Evolutionary conservation across 2,329 filamentous ascomycete genomes (phyloP).

Genomic region (Thielaviopsis musarum): DNA sequence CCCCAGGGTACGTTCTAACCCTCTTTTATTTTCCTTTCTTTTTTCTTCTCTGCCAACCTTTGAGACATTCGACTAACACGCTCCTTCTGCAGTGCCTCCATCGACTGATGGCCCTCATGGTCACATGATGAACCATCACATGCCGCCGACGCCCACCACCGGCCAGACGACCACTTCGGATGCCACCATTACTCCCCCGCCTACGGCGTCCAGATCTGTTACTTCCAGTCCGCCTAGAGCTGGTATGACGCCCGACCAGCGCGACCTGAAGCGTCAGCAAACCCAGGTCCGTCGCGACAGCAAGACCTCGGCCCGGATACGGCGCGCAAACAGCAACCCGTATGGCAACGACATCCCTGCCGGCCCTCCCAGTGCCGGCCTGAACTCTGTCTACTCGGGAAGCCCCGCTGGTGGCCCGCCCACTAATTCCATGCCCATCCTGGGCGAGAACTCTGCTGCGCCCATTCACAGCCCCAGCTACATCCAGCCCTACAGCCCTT

Average conservation of each 20-base stretch:
- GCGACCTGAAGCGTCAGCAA: constrained; percentile 43
- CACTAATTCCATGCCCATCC: constrained; percentile 31
- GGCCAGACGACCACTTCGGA: constrained; percentile 23
- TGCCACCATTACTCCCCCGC: constrained; percentile 31
- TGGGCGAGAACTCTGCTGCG: constrained; percentile 29
- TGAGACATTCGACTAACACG: not conserved
- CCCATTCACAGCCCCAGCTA: constrained; percentile 27
- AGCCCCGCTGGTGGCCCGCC: constrained; percentile 24
- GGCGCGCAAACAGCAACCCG: constrained; percentile 32
- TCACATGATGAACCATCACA: constrained; percentile 9
- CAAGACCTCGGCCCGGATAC: constrained; percentile 34
- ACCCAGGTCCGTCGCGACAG: constrained; percentile 42
- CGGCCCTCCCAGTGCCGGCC: constrained; percentile 23
- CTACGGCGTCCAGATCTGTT: constrained; percentile 31
- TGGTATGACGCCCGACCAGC: constrained; percentile 40
- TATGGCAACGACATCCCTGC: constrained; percentile 26
- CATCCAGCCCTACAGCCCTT: constrained; percentile 32
- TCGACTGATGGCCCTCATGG: constrained; percentile 7
- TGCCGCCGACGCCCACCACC: not conserved
- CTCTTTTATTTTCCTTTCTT: not conserved
- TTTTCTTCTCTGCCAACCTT: not conserved
- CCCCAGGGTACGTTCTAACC: constrained; percentile 2
- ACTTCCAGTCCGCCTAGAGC: constrained; percentile 41
- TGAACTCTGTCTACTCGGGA: constrained; percentile 8
- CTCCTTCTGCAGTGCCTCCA: constrained; percentile 2